Base-by-base conservation (phyloP, 2,329 filamentous ascomycete species). In the Aspergillus glaucus region DNA sequence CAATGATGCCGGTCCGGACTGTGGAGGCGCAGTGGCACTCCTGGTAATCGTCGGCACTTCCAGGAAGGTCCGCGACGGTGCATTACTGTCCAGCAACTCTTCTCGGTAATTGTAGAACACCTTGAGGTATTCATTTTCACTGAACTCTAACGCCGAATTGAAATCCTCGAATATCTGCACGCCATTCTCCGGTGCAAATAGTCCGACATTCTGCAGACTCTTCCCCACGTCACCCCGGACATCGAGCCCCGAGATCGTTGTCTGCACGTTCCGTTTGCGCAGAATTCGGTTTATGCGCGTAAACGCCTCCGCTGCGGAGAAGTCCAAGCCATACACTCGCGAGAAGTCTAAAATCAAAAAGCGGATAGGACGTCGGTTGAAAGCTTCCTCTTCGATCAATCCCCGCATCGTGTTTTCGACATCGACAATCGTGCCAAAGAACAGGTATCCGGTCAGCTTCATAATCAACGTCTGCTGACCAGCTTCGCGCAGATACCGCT, bases 361-460 rank as follows among this genome's bases (percentile, higher is more conserved):
- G 56, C 88, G 86, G 63, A 97, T 93, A 0, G 92, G 90, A 46
- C 84, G 80, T 55, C 81, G 75, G 22, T 76, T 75, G 63, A 96
- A 97, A 2, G 84, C 80, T 52, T 92, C 84, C 26, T 95, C 89
- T 24, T 91, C 85, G 43, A 97, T 84, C 28, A 97, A 73, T 3
- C 78, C 82, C 19, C 91, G 82, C 52, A 97, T 91, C 55, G 86
- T 86, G 54, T 88, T 87, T 67, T 98, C 93, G 0, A 98, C 92
- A 43, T 88, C 89, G 46, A 96, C 92, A 55, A 98, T 95, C 2
- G 91, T 97, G 14, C 93, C 93, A 58, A 98, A 98, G 75, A 98
- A 98, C n/a, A 98, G 80, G 62, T 92, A 97, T 0, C 93, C 92
- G 0, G 87, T 86, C 14, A 98, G 79, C 67, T 97, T 97, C 61